Evolutionary conservation across 73 alveolate species (phyloP), one percentile per base, ranked within the genome.

Genomic region (Tetrahymena thermophila): DNA sequence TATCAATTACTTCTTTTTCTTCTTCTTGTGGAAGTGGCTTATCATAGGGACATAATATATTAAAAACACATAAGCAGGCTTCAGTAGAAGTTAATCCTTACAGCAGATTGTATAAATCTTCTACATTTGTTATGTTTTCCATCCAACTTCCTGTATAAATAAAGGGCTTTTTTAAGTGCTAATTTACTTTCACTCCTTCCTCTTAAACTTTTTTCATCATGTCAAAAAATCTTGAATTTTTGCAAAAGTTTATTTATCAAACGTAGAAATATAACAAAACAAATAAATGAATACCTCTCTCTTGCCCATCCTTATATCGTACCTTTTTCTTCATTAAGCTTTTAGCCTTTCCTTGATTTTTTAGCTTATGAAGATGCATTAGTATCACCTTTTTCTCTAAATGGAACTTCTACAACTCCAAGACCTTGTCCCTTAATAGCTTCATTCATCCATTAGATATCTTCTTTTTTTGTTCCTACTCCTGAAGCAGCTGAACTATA

Each of bases 131-230:
- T 0, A 98, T 97, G 28, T 95, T 96, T 85, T 96, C 99, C 98
- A 98, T 97, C 99, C 99, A 98, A 57, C 96, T 93, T 42, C 99
- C 99, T 71, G 99, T 97, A 93, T 97, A 98, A n/a, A 98, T 85
- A 85, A 96, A 96, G 0, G 98, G 98, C 37, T 97, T 96, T 93
- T 96, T 97, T 31, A 96, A 85, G 95, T 97, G 99, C 95, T 96
- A 94, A 58, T 97, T 95, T 14, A 97, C 94, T 42, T 94, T 42
- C 16, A 98, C 97, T 16, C 99, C 99, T 84, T 97, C 97, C 71
- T 98, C 99, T 94, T 98, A 97, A 25, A 98, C 98, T 95, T 97
- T 95, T 93, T 96, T 96, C 58, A 98, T 94, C 93, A 97, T 94
- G 57, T 85, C 85, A 25, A 98, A 94, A 84, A 98, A 96, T 56